phyloP scores from a whole-genome alignment of 1,139 yeast genomes.

The Nakaseomyces delphensis region DNA sequence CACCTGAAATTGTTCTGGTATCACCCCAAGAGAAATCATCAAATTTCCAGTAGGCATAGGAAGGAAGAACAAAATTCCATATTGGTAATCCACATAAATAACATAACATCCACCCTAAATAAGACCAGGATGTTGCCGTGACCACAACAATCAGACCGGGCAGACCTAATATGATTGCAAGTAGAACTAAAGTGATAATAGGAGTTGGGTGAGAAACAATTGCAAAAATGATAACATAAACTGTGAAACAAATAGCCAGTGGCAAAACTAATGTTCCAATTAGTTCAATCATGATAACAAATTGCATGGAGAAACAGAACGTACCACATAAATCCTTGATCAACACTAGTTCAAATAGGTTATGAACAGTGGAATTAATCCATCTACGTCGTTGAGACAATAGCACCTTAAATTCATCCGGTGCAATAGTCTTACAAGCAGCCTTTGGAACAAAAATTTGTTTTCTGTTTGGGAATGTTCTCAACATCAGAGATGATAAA shows the following conservation, averaged over 20 bases:
- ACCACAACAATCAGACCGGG: constrained; percentile 85
- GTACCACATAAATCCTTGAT: constrained; percentile 94
- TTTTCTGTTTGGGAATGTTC: constrained; percentile 86
- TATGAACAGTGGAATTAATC: constrained; percentile 96
- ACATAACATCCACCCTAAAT: constrained; percentile 72
- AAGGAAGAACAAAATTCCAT: constrained; percentile 90
- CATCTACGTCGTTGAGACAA: constrained; percentile 96
- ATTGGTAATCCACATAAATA: constrained; percentile 80
- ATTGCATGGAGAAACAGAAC: constrained; percentile 95
- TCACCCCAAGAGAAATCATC: constrained; percentile 99
- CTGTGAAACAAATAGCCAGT: constrained; percentile 79
- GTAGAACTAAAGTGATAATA: constrained; percentile 62
- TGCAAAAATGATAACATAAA: constrained; percentile 72
- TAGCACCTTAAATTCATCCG: constrained; percentile 69
- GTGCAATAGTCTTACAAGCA: constrained; percentile 89
- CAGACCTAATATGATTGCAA: constrained; percentile 77
- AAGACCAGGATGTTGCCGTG: constrained; percentile 72
- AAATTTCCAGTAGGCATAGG: constrained; percentile 91
- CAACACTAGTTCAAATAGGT: constrained; percentile 79
- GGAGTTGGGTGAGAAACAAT: constrained; percentile 81
- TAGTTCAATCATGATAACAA: constrained; percentile 77
- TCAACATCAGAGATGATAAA: constrained; percentile 79
- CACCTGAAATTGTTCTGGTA: constrained; percentile 79
- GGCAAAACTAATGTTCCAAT: constrained; percentile 89
- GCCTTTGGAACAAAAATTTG: constrained; percentile 94